These are phyloP conservation scores for Sphagnum contortum DNA, from an alignment of 225 moss, liverwort and hornwort species.

Conservation along the genomic window DNA sequence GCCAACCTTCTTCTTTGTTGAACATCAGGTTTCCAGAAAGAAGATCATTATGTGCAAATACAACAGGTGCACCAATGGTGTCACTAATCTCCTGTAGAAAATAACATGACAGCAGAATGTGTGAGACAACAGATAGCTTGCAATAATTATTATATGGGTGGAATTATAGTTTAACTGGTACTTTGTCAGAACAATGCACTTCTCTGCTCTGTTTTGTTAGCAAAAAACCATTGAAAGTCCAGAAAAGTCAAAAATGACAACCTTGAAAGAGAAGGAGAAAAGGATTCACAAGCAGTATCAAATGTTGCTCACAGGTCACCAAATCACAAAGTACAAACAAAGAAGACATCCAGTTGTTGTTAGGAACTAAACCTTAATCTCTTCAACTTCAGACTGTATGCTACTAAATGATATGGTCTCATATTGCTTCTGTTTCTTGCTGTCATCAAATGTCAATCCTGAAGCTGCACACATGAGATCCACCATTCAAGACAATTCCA, in stretches of 20 bases:
- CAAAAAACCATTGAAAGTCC: too few relatives aligned
- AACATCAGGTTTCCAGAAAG: constrained; percentile 96
- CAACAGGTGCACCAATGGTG: constrained; percentile 44
- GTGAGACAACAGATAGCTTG: background rate
- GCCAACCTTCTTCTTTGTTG: constrained; percentile 62
- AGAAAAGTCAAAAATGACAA: too few relatives aligned
- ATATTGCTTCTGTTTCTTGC: constrained; percentile 56
- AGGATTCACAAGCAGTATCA: too few relatives aligned
- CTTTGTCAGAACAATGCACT: too few relatives aligned
- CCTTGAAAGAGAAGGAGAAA: too few relatives aligned
- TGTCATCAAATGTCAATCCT: constrained; percentile 58
- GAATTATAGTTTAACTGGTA: background rate
- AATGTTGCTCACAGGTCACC: too few relatives aligned
- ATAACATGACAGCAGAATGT: constrained; percentile 7
- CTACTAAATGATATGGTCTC: constrained; percentile 56
- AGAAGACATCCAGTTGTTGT: too few relatives aligned
- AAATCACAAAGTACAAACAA: too few relatives aligned
- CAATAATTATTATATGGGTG: background rate
- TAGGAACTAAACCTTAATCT: constrained; percentile 39
- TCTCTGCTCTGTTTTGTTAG: too few relatives aligned
- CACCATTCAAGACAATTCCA: background rate
- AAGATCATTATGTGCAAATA: constrained; percentile 91
- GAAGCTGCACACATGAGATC: constrained; percentile 39
- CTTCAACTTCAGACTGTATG: constrained; percentile 52
- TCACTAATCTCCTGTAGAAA: constrained; percentile 51